phyloP scores from a whole-genome alignment of 2,329 filamentous ascomycete genomes.

The Delphinella strobiligena region DNA sequence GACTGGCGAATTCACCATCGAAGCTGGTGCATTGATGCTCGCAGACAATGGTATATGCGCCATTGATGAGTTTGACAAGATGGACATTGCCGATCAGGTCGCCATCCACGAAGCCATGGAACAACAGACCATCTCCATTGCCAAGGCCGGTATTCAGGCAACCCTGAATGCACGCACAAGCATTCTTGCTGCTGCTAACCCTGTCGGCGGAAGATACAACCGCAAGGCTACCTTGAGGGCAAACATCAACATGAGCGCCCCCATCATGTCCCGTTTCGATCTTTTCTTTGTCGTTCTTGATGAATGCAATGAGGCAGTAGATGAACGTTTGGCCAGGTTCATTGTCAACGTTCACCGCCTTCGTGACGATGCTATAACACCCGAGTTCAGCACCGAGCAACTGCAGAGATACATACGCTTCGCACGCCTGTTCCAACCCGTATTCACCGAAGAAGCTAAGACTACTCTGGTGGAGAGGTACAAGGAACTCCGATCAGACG shows the following conservation, averaged over 20 bases:
- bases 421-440: slow-evolving; percentile 83
- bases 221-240: slow-evolving; percentile 84
- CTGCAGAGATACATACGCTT: slow-evolving; percentile 96
- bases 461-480: slow-evolving; percentile 79
- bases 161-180: slow-evolving; percentile 92
- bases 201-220: slow-evolving; percentile 92
- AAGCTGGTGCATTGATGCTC: slow-evolving; percentile 94
- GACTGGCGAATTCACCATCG: slow-evolving; percentile 96
- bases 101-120: slow-evolving; percentile 99
- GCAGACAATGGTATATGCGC: slow-evolving; percentile 94
- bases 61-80: slow-evolving; percentile 99
- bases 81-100: slow-evolving; percentile 94
- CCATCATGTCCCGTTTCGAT: slow-evolving; percentile 99
- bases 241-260: slow-evolving; percentile 97
- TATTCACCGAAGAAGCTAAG: slow-evolving; percentile 82
- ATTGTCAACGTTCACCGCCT: slow-evolving; percentile 91
- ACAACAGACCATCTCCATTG: slow-evolving; percentile 98
- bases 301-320: slow-evolving; percentile 85
- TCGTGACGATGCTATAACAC: slow-evolving; percentile 79
- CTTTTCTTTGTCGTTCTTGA: slow-evolving; percentile 96
- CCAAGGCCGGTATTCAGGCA: slow-evolving; percentile 95
- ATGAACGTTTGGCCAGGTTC: slow-evolving; percentile 83
- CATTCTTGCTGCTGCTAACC: slow-evolving; percentile 92
- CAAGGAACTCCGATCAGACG: slow-evolving; percentile 86
- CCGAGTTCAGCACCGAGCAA: slow-evolving; percentile 92